Evolutionary conservation across 2,329 filamentous ascomycete species (phyloP), one percentile per base, ranked within the genome.

Genomic region (Paraconiothyrium sp.): DNA sequence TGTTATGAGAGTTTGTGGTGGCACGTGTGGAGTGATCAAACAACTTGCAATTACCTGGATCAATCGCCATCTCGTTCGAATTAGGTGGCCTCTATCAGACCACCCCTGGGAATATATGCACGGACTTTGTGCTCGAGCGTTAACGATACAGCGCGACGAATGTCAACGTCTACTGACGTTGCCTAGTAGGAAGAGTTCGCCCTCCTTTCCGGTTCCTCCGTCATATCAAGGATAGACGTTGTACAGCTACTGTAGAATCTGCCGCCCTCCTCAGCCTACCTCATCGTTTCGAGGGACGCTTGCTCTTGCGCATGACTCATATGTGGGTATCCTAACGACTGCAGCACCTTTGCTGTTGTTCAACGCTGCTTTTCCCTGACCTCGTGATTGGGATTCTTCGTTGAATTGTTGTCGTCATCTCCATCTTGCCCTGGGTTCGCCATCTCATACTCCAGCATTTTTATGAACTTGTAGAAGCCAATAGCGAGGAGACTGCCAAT

Each of bases 401-500:
- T 60, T 39, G 64, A 55, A 13, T 67, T 66, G 8, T 74, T 71
- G 37, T 72, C 68, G 24, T 71, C 72, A 43, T 74, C 74, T 22
- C 67, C 66, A 37, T 78, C 76, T 56, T 78, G 76, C 2, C 74
- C 76, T 0, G 75, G 76, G 52, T 79, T 78, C 14, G 73, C 75
- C 32, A 75, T 71, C 57, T 78, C 73, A 55, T 79, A 79, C 54
- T 77, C 74, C 20, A 77, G 68, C 48, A 78, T 74, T 69, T 82
- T 81, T 63, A 86, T 78, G 61, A 85, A 76, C 57, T 76, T 72
- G 67, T 83, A 86, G 67, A 86, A 84, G 8, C 76, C 80, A 3
- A 81, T 80, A 0, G 84, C 84, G 4, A 85, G 71, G 7, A 84
- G 72, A 11, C 69, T 72, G 41, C 82, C 82, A 5, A 82, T 66